A percentile compares a stretch with the other conserved stretches of the same genome.
Conservation (phyloP, 345 rosid species). For the Sonneratia alba region DNA sequence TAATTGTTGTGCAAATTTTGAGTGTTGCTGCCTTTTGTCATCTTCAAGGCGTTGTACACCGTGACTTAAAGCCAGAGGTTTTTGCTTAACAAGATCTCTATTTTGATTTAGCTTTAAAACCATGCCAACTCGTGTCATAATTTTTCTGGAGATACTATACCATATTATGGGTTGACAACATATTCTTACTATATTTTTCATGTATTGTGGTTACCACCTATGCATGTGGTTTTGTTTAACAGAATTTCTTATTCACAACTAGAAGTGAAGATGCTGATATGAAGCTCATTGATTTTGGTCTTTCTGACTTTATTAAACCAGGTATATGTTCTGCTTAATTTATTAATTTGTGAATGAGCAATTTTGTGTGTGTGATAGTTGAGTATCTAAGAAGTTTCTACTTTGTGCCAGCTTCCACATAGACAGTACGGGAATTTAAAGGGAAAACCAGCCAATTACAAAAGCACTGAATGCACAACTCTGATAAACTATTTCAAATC, state of each 20-base stretch:
- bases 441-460: not conserved
- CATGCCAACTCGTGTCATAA: not conserved
- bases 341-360: not conserved
- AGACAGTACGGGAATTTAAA: not conserved
- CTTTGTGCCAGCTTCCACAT: not conserved
- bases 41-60: constrained; percentile 97
- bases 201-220: not conserved
- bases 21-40: constrained; percentile 80
- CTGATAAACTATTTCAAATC: not conserved
- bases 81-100: not conserved
- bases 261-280: constrained; percentile 63
- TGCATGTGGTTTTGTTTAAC: constrained; percentile 11
- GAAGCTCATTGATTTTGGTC: constrained; percentile 93
- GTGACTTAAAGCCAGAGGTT: constrained; percentile 98
- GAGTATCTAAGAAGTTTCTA: not conserved
- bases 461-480: not conserved
- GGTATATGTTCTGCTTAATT: constrained; percentile 27
- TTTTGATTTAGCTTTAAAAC: not conserved
- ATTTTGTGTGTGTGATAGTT: not conserved
- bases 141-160: not conserved
- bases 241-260: constrained; percentile 89
- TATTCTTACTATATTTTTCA: not conserved
- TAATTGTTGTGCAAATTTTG: constrained; percentile 62
- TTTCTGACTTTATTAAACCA: constrained; percentile 64
- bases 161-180: not conserved